Evolutionary conservation across 192 early-diverging fungal species (phyloP), one percentile per base, ranked within the genome.

Genomic region (Linnemannia elongata): DNA sequence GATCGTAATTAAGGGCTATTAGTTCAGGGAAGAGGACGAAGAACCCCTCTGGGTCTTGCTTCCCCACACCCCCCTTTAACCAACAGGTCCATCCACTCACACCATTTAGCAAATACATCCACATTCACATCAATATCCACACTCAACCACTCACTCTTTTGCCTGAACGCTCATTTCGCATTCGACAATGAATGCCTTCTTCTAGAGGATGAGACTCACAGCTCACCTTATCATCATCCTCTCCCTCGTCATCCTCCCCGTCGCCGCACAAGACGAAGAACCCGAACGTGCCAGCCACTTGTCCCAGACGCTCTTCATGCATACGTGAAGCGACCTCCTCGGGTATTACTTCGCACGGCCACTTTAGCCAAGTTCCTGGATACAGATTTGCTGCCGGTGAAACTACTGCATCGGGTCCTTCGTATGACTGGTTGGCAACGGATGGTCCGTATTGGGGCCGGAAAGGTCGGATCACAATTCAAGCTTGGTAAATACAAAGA

Each of bases 391-490:
- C 69, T 78, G 27, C 75, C 81, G 80, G 72, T 24, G 72, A 74
- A 2, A 22, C 47, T 36, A 42, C 72, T 3, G 42, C 79, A 1
- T 45, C 75, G 30, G 85, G 75, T 44, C 71, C 74, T 30, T 80
- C 75, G 12, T 88, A 87, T 18, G 90, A 89, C 30, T 93, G 92
- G 93, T 82, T 81, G 45, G 94, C 90, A 60, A 88, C 83, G 78
- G 93, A 93, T 71, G 81, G 87, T 93, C 42, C 77, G 78, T 36
- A 79, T 90, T 3, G 49, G 76, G 7, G 41, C 78, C 15, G 70
- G 78, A 22, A 68, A 82, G 13, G 83, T 83, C 44, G 88, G 81
- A 18, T 69, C 79, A 18, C 82, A 77, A 20, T 86, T 74, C 35
- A 83, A 78, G 38, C 83, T 78, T 33, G 89, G 84, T 1, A 90